These are phyloP conservation scores for Lipomyces lipofer DNA, from an alignment of 805 yeast species.

Conservation along the genomic window DNA sequence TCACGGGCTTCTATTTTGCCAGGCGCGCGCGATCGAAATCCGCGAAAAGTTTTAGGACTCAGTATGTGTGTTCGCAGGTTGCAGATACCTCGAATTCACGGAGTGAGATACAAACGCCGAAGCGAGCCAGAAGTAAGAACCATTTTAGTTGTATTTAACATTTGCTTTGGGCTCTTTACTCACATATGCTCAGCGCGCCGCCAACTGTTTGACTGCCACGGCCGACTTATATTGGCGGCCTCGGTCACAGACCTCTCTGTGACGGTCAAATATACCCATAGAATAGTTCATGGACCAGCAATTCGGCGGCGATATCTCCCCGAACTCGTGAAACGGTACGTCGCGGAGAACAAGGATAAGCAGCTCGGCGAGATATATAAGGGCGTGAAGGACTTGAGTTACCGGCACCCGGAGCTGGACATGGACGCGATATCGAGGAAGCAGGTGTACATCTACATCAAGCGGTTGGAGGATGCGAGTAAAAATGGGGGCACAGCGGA, in stretches of 20 bases:
- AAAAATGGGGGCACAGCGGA: background rate
- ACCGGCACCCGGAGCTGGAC: constrained; percentile 9
- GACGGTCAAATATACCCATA: constrained; percentile 22
- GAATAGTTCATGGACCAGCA: constrained; percentile 25
- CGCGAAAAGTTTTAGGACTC: constrained; percentile 22
- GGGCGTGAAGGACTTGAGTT: constrained; percentile 11
- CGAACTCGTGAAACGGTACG: constrained; percentile 20
- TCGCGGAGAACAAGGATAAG: constrained; percentile 10
- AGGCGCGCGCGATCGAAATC: constrained; percentile 25
- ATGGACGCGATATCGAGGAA: constrained; percentile 17
- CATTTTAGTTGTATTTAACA: background rate
- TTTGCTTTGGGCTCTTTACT: too few species aligned
- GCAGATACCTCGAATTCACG: constrained; percentile 28
- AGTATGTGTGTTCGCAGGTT: constrained; percentile 30
- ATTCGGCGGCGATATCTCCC: constrained; percentile 25
- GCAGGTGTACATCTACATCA: constrained; percentile 26
- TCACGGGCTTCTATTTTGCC: constrained; percentile 26
- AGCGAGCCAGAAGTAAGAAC: constrained; percentile 19
- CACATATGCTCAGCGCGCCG: constrained; percentile 11
- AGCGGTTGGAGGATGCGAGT: constrained; percentile 5
- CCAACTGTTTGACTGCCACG: constrained; percentile 24
- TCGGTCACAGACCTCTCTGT: constrained; percentile 19
- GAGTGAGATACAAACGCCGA: constrained; percentile 9
- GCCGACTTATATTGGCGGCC: constrained; percentile 25
- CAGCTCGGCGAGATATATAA: constrained; percentile 18